Evolutionary conservation across 2,329 filamentous ascomycete species (phyloP), one percentile per base, ranked within the genome.

Genomic region (Cyphellophora attinorum): DNA sequence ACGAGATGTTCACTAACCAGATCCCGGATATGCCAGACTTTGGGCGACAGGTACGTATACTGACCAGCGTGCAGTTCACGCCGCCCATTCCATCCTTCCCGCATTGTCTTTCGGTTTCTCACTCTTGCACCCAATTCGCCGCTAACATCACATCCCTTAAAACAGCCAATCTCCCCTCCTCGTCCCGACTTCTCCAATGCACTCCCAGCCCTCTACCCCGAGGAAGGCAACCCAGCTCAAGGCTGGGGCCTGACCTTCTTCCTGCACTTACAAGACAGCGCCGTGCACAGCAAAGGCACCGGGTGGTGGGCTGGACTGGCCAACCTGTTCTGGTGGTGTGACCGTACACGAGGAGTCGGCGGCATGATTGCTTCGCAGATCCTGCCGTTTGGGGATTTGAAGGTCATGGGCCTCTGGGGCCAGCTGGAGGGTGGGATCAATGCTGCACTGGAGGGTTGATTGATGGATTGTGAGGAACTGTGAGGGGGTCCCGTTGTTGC

Each of bases 241-340:
- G 79, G 79, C 10, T 81, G 76, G 76, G 76, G 75, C 0, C 54
- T 81, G 30, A 70, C 65, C 0, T 75, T 76, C 35, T 69, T 78
- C 61, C 51, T 75, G n/a, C 70, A 56, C 23, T 33, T 48, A n/a
- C 36, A 39, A 17, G 41, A 41, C 1, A 45, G 52, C 1, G 73
- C 74, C 3, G 74, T 75, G 0, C 60, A 74, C 6, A 70, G 69
- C 0, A 53, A 44, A 2, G 58, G 61, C 2, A 75, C 72, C 0
- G 67, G 47, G 0, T 65, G 60, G 48, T 80, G 76, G 76, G 69
- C 69, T 2, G 76, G 76, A 0, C 45, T 79, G 18, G 53, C 72
- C 3, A 80, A 79, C 49, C 46, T 71, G 19, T 79, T 62, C 48
- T 80, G 74, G 73, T 80, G 74, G 74, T 60, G 60, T 19, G 76